Base-by-base conservation (phyloP, 176 grass and related monocot species). In the Musa schizocarpa region DNA sequence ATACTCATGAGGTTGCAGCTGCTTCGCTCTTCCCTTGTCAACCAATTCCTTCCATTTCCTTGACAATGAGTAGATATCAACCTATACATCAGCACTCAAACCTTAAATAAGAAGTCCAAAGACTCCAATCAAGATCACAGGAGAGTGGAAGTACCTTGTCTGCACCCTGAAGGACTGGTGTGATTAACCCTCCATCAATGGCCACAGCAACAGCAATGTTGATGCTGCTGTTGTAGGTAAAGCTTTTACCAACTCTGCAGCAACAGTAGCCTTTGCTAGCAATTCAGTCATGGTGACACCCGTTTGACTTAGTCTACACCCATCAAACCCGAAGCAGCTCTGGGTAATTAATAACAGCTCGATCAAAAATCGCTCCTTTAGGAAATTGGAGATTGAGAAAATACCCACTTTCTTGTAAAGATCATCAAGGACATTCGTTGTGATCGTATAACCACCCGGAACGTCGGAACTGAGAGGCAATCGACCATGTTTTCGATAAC, bases 11-110 rank as follows among this genome's bases (percentile, higher is more conserved):
- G 94, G 94, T 78, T 99, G 96, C 19, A 99, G 87, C 85, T 99
- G 96, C 80, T 95, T 99, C 14, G 91, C 73, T 20, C 96, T 82
- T 52, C 88, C 91, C 81, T 92, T 99, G 73, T 92, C 88, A 61
- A 99, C 96, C 74, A 95, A 86, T 63, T 94, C 88, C 83, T 95
- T 99, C 91, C 91, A 99, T 92, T 94, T 94, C 74, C 91, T 99
- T 74, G 91, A 95, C 82, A 99, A 81, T 17, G 96, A 81, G 83
- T 99, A 99, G 73, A 99, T 89, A 58, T 99, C 91, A 83, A 99
- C 61, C 96, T 92, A 80, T 13, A 80, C n/a, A 52, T 54, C 55
- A 65, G 1, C 75, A 77, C 74, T 21, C n/a, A 98, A 79, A 11
- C 50, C n/a, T 25, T 81, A 48, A 50, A 62, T 74, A 76, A 79